A percentile compares a stretch with the other conserved stretches of the same genome.
These are phyloP conservation scores for Pneumocystis wakefieldiae DNA, from an alignment of 1,139 yeast species.

Conservation along the genomic window DNA sequence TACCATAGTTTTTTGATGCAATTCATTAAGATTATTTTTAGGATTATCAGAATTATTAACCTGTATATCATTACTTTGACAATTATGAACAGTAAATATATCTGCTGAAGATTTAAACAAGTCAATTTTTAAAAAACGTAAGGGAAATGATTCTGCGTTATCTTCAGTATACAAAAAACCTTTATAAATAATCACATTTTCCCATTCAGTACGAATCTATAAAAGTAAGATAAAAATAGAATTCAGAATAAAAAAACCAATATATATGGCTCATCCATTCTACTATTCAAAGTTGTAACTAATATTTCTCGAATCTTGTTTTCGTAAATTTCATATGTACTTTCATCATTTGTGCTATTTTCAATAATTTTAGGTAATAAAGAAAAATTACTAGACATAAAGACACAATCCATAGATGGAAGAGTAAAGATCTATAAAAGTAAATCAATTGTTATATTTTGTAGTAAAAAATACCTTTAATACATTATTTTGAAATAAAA, in stretches of 20 bases:
- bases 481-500: background rate
- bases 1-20: constrained; percentile 29
- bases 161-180: constrained; percentile 19
- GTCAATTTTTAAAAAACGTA: background rate
- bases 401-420: constrained; percentile 5
- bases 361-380: constrained; percentile 3
- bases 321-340: constrained; percentile 2
- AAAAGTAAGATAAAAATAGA: background rate
- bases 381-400: constrained; percentile 1
- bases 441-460: constrained; percentile 1
- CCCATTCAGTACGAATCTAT: constrained; percentile 54
- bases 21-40: background rate
- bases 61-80: background rate
- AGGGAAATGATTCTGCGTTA: constrained; percentile 1
- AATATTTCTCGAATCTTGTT: constrained; percentile 46
- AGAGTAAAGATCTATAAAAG: constrained; percentile 9
- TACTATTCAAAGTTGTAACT: constrained; percentile 52
- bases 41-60: background rate
- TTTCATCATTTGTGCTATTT: background rate
- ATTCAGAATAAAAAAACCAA: constrained; percentile 23
- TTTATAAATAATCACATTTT: constrained; percentile 57
- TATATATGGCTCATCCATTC: constrained; percentile 40
- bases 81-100: background rate
- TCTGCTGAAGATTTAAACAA: background rate
- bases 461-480: background rate